Evolutionary conservation across 2,329 filamentous ascomycete genomes (phyloP).

Genomic region (Fusarium pilosicola): DNA sequence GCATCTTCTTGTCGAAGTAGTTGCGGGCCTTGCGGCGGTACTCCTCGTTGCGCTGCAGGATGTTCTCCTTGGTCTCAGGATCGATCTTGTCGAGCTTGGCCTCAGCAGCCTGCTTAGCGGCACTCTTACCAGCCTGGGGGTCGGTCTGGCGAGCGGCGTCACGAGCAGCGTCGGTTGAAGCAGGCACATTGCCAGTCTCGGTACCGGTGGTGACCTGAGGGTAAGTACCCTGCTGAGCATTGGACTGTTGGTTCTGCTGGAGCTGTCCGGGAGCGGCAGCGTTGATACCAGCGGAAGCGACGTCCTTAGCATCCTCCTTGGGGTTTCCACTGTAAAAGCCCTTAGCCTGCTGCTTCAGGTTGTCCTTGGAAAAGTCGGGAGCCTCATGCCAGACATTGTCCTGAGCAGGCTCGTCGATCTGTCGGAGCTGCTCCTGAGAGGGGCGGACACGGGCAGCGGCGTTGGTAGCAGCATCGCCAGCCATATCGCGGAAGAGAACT

Average conservation of each 20-base stretch:
- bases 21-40: conserved; percentile 66
- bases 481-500: conserved; percentile 87
- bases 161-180: conserved; percentile 13
- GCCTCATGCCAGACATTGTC: conserved; percentile 95
- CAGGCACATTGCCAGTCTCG: not conserved
- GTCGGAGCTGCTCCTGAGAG: conserved; percentile 76
- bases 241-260: conserved; percentile 22
- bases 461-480: conserved; percentile 86
- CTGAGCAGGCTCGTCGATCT: conserved; percentile 84
- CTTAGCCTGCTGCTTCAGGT: conserved; percentile 75
- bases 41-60: conserved; percentile 56
- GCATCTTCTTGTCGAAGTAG: conserved; percentile 88
- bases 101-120: conserved; percentile 58
- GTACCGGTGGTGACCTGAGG: conserved; percentile 60
- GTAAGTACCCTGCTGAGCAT: conserved; percentile 1
- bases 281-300: conserved; percentile 66
- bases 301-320: conserved; percentile 69
- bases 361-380: conserved; percentile 77
- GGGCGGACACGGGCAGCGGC: conserved; percentile 81
- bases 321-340: conserved; percentile 65
- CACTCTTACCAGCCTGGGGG: conserved; percentile 47
- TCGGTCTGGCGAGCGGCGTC: conserved; percentile 54
- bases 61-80: conserved; percentile 68
- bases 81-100: conserved; percentile 71
- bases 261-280: conserved; percentile 59